These are phyloP conservation scores for Raddia guianensis DNA, from an alignment of 176 grass and related monocot species.

Conservation along the genomic window DNA sequence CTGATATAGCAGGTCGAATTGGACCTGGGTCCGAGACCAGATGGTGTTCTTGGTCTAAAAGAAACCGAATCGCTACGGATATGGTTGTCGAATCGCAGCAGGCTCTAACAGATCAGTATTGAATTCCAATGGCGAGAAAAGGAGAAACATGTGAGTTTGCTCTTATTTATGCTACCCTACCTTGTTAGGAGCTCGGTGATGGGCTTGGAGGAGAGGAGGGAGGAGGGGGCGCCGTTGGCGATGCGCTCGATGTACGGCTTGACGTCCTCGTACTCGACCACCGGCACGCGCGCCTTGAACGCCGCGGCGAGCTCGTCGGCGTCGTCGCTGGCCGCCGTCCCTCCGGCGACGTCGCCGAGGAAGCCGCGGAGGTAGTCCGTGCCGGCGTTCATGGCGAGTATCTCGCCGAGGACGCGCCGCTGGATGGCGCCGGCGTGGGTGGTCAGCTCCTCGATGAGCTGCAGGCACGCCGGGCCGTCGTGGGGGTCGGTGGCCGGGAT, in stretches of 20 bases:
- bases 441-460: constrained; percentile 69
- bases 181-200: constrained; percentile 82
- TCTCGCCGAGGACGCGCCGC: constrained; percentile 54
- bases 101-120: no score
- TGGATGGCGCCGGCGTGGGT: constrained; percentile 56
- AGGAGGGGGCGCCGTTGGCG: constrained; percentile 61
- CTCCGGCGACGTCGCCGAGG: constrained; percentile 18
- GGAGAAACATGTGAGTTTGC: neutral
- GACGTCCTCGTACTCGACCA: constrained; percentile 76
- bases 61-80: no score
- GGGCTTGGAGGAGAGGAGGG: constrained; percentile 61
- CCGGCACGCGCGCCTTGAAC: constrained; percentile 64
- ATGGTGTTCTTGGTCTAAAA: no score
- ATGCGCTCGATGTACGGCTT: constrained; percentile 77
- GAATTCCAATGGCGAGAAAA: no score
- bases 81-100: no score
- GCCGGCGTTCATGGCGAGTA: constrained; percentile 56
- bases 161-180: constrained; percentile 42
- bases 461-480: constrained; percentile 48
- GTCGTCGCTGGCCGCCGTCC: neutral
- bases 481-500: constrained; percentile 57
- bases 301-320: neutral
- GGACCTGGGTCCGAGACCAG: no score
- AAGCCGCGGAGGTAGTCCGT: constrained; percentile 69
- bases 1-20: no score